Evolutionary conservation across 2,329 filamentous ascomycete species (phyloP), one percentile per base, ranked within the genome.

Genomic region (Calonectria hongkongensis): DNA sequence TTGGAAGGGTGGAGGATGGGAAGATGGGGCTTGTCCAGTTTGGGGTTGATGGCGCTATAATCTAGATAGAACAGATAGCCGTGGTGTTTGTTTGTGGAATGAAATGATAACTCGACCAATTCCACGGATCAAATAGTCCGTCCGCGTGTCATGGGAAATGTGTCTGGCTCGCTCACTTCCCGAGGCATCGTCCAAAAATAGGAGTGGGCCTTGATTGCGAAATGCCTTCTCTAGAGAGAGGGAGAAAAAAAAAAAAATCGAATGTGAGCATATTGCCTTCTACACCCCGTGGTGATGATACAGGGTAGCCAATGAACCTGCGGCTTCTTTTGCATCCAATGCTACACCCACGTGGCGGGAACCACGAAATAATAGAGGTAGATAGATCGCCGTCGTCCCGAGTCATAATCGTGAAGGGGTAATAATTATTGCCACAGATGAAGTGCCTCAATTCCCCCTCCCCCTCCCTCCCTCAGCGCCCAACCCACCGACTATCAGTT

Each of bases 301-400:
- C 68, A 71, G 36, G 68, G 60, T 58, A 54, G 54, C 39, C 27
- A 36, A 39, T 72, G 68, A 68, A 56, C 64, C 72, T 65, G 27
- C 51, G 51, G 30, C 67, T 66, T 21, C 36, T 43, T 56, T 75
- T 73, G 60, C 65, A 43, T 72, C 78, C 78, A 79, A 73, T 79
- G 71, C 73, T 64, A 69, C 48, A 72, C 70, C 78, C 76, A 79
- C 77, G 78, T 79, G 78, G 76, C 78, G 39, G 50, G 41, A 33
- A 28, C 50, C 41, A 39, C 66, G 58, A 47, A 27, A 64, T 63
- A 25, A 36, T 16, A 45, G 58, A 63, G 56, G 66, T 41, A 60
- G 33, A 36, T 36, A 33, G 54, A 58, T 41, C 54, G 21, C 21
- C 21, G n/a, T 21, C 16, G 21, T 39, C 21, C 25, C 36, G 54